Percentiles rank a stretch among this genome's conserved stretches.
Conservation (phyloP, 441 rosid genomes). For the Lepidium campestre region DNA sequence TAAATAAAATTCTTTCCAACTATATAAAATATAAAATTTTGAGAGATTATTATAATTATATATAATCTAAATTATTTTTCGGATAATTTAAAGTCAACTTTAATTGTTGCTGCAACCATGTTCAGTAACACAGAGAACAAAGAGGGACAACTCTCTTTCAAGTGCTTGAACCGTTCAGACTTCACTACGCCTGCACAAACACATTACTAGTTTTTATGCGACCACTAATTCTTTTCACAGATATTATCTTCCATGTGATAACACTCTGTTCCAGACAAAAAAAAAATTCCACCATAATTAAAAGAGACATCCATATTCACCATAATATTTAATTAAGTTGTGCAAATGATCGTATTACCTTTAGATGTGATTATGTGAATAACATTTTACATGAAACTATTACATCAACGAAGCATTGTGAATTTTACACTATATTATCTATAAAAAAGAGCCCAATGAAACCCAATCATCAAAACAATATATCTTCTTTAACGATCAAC, state of each 20-base stretch:
- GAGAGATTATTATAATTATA: conserved; percentile 1
- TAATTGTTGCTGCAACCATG: conserved; percentile 67
- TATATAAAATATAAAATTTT: neutral
- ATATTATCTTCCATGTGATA: neutral
- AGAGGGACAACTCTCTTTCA: conserved; percentile 85
- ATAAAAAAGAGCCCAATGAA: neutral
- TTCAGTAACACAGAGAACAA: conserved; percentile 72
- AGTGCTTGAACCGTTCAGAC: conserved; percentile 82
- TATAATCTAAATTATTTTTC: neutral
- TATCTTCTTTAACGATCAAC: conserved; percentile 24
- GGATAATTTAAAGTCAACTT: conserved; percentile 18
- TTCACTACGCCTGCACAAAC: conserved; percentile 73
- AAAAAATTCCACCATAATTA: conserved; percentile 1
- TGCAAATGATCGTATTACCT: neutral
- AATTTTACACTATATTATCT: neutral
- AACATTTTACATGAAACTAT: neutral
- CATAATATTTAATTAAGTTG: neutral
- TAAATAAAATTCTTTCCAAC: too few relatives aligned
- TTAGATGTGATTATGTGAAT: too few relatives aligned
- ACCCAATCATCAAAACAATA: neutral
- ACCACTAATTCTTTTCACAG: neutral
- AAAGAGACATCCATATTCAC: neutral
- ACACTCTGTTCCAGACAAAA: neutral
- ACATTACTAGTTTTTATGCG: neutral
- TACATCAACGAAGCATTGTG: neutral